Base-by-base conservation (phyloP, 2,329 filamentous ascomycete genomes). In the Colletotrichum sp. region DNA sequence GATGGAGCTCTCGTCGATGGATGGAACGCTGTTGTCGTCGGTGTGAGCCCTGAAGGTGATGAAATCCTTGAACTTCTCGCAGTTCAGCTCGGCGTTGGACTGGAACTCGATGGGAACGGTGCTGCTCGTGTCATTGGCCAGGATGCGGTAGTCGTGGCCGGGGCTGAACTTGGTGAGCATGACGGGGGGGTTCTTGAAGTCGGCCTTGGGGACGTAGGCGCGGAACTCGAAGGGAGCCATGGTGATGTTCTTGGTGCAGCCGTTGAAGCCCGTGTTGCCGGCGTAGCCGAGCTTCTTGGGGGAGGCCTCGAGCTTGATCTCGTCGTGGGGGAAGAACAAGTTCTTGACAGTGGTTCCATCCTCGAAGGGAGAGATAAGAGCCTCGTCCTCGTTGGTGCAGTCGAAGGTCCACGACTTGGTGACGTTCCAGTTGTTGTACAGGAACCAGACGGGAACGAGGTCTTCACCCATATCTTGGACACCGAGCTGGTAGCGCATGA, bases 21-120 rank as follows among this genome's bases (percentile, higher is more conserved):
- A 83, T 4, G 90, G 86, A 3, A 81, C 81, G 21, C 83, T 82
- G 7, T 86, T 87, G 65, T 83, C 83, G 28, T 88, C 86, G 0
- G 90, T 92, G 3, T 85, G 89, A 2, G 92, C 93, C 55, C 86
- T 85, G 72, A 92, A 82, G 0, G 83, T 84, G 57, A 94, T 85
- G 4, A 85, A 85, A 4, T 87, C 80, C 0, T 85, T 88, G 24
- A 93, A 84, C 0, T 84, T 85, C 10, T 89, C 84, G 81, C 92
- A 94, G 78, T 91, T 85, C 92, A 94, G 93, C 67, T 88, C 84
- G 2, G 85, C 84, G 1, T 91, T 93, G 81, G 92, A 93, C 30
- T 90, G 87, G 6, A 94, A 75, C 71, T 89, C 86, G 65, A 93
- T 83, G n/a, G 78, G 36, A 24, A 82, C 79, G 6, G 71, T 76